Base-by-base conservation (phyloP, 768 basidiomycete species). In the Mycena capillaripes region DNA sequence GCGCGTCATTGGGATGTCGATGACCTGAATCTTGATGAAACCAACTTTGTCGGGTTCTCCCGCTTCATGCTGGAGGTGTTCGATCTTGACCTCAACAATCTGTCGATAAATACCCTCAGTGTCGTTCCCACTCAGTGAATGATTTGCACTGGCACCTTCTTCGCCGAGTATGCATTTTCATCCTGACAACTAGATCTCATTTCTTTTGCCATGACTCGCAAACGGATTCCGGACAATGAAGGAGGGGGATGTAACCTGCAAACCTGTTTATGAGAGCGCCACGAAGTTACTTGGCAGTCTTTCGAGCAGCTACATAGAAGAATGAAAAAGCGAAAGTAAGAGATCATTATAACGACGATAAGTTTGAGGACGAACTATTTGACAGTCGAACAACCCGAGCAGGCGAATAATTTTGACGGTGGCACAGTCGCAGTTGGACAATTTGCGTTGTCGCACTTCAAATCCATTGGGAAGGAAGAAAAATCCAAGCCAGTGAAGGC, bases 251-350 rank as follows among this genome's bases (percentile, higher is more conserved):
- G 8, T 21, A 61, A 25, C 50, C n/a, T 59, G 58, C 66, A 68
- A 1, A 34, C 58, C 50, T 38, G 34, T 30, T 30, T 60, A 44
- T 60, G 66, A 17, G 66, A 59, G 30, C 9, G 11, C 66, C 57
- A 60, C 19, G 66, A 36, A 21, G 46, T 44, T 12, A 14, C 17
- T 40, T 60, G 58, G 12, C 66, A 68, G 21, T 19, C 25, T 25
- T 60, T 0, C 7, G 58, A 68, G 21, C 66, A 68, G 48, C 57
- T 67, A 50, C n/a, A n/a, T n/a, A n/a, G n/a, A 55, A 42, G 40
- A 4, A 42, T 21, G 2, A 40, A 27, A 25, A 0, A 21, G 5
- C 36, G 7, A 36, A 34, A 11, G 30, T 46, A 19, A 32, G n/a
- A 36, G 42, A 52, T 42, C 9, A 7, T 17, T 19, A n/a, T n/a